phyloP scores from a whole-genome alignment of 1,284 basidiomycete genomes.

The Malassezia globosa region DNA sequence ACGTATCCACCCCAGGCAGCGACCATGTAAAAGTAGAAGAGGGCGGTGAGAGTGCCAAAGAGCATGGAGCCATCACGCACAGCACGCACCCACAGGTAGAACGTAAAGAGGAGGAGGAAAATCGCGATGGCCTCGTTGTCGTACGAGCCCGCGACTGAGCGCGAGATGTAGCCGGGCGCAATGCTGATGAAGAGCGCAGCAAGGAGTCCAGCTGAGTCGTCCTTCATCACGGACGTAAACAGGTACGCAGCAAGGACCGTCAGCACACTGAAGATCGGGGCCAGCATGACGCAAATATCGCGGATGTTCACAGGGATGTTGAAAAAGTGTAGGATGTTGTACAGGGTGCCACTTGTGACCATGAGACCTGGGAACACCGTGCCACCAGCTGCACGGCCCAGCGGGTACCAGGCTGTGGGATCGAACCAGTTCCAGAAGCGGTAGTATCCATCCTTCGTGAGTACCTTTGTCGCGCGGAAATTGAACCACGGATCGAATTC shows the following conservation, averaged over 20 bases:
- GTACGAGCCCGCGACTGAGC: slow-evolving; percentile 96
- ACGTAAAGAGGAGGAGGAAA: slow-evolving; percentile 98
- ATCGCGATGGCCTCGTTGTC: slow-evolving; percentile 99
- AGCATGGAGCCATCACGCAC: slow-evolving; percentile 85
- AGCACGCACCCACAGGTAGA: slow-evolving; percentile 94
- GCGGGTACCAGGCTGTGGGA: slow-evolving; percentile 88
- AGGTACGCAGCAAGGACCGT: slow-evolving; percentile 91
- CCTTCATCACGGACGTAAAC: slow-evolving; percentile 52
- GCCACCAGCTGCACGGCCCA: slow-evolving; percentile 92
- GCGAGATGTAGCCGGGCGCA: slow-evolving; percentile 88
- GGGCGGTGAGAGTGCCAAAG: slow-evolving; percentile 75
- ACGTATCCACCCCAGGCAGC: slow-evolving; percentile 99
- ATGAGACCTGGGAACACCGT: slow-evolving; percentile 94
- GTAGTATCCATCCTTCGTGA: slow-evolving; percentile 54
- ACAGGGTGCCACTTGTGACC: slow-evolving; percentile 93
- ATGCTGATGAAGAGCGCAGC: slow-evolving; percentile 99
- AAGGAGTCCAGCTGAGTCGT: slow-evolving; percentile 64
- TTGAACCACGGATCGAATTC: slow-evolving; percentile 81
- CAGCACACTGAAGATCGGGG: slow-evolving; percentile 88
- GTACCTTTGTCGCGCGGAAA: slow-evolving; percentile 61
- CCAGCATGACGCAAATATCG: slow-evolving; percentile 91
- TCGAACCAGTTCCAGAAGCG: slow-evolving; percentile 82
- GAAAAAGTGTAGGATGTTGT: slow-evolving; percentile 73
- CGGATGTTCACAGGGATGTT: slow-evolving; percentile 95
- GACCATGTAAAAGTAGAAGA: slow-evolving; percentile 99